Evolutionary conservation across 495 filamentous ascomycete genomes (phyloP).

Genomic region (Ascobolus immersus): DNA sequence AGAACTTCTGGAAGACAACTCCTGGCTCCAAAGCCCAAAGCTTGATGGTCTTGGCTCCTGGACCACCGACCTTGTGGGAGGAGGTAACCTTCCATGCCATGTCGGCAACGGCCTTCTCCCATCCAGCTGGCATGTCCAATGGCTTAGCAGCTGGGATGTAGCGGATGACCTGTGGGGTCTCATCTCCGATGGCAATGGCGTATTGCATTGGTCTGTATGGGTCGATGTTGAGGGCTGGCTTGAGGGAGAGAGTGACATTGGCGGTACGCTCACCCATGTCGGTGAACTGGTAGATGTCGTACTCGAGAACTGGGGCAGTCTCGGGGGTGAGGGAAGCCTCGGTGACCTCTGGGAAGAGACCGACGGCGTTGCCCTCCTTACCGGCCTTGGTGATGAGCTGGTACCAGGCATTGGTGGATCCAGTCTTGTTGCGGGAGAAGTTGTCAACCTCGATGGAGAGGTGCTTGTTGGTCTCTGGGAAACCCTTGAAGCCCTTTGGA

Average conservation of each 20-base stretch:
- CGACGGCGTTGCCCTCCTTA: conserved; percentile 31
- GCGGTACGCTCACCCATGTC: conserved; percentile 20
- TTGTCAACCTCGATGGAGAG: conserved; percentile 36
- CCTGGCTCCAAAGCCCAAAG: conserved; percentile 38
- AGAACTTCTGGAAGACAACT: conserved; percentile 42
- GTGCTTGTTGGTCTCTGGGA: conserved; percentile 36
- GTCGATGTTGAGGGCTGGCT: conserved; percentile 33
- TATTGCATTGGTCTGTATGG: conserved; percentile 34
- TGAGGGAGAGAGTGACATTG: conserved; percentile 36
- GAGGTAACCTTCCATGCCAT: conserved; percentile 34
- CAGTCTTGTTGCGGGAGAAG: conserved; percentile 21
- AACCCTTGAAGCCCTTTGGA: conserved; percentile 29
- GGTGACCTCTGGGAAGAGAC: conserved; percentile 27
- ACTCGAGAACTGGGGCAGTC: conserved; percentile 32
- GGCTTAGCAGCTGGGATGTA: conserved; percentile 26
- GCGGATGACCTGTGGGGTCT: conserved; percentile 21
- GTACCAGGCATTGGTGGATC: conserved; percentile 23
- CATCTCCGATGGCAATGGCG: conserved; percentile 28
- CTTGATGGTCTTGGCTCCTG: conserved; percentile 31
- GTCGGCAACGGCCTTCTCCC: conserved; percentile 30
- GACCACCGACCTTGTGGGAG: conserved; percentile 21
- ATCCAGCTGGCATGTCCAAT: conserved; percentile 28
- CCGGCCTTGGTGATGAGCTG: conserved; percentile 27
- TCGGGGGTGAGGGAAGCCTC: conserved; percentile 22
- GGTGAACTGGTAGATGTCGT: conserved; percentile 40